Evolutionary conservation across 306 rosid genomes (phyloP), one percentile per base, ranked within the genome.

Genomic region (Glycine latifolia): DNA sequence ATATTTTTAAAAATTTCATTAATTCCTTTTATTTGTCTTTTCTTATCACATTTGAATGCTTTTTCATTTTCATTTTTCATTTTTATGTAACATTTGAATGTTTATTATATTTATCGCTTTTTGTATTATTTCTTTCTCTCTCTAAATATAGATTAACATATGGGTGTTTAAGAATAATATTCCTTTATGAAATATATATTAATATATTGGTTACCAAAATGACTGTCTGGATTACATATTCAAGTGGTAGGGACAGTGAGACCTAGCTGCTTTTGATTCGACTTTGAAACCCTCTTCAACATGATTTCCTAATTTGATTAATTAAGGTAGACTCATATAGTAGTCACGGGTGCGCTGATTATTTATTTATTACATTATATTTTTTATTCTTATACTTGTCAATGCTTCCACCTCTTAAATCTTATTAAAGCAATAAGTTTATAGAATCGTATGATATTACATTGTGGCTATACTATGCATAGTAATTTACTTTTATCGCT

Each of bases 181-280:
- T 37, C 41, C 41, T 37, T 37, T 37, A 37, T 26, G 2, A 26
- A 26, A 26, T 26, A 26, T 26, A 26, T 26, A 15, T 17, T 46
- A 0, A 47, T 47, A 47, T 47, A 47, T 7, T 48, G 12, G 63
- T 37, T 39, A 39, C 5, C n/a, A 17, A 6, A 50, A 16, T 54
- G 9, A 67, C 14, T n/a, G 41, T 16, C n/a, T 71, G 41, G 66
- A 16, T 10, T 31, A 68, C 77, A 82, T 16, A 47, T 13, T 76
- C 41, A 37, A 69, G 78, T 76, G 82, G 80, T 39, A 10, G 69
- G 86, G 74, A 16, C 60, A 8, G 10, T 56, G 68, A 12, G 39
- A 65, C 16, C 60, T 69, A 49, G 78, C 53, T 17, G n/a, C 82
- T 77, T 82, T 82, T 82, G 85, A 75, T 58, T 68, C 59, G 20